Conservation (phyloP, 306 rosid genomes). For the Casuarina equisetifolia region DNA sequence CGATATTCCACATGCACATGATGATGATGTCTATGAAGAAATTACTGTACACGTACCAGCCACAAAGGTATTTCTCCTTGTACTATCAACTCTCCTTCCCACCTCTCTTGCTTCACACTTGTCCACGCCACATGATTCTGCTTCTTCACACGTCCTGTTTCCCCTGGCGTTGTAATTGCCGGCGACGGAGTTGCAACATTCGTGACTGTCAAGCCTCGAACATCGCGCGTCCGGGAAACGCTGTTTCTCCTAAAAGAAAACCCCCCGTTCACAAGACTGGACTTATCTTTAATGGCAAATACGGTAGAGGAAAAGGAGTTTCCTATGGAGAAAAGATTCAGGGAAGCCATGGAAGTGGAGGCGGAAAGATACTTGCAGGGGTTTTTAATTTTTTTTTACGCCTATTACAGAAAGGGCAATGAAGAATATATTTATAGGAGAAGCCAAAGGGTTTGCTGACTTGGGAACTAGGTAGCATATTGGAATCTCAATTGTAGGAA, state of each 20-base stretch:
- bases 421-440: slow-evolving; percentile 33
- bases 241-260: slow-evolving; percentile 24
- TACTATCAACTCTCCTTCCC: slow-evolving; percentile 86
- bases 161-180: slow-evolving; percentile 29
- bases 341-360: slow-evolving; percentile 44
- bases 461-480: slow-evolving; percentile 11
- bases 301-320: slow-evolving; percentile 30
- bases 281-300: slow-evolving; percentile 23
- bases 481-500: slow-evolving; percentile 60
- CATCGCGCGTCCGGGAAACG: slow-evolving; percentile 12
- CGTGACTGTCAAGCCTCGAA: slow-evolving; percentile 34
- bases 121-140: slow-evolving; percentile 42
- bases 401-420: slow-evolving; percentile 23
- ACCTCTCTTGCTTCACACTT: slow-evolving; percentile 51
- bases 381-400: not conserved
- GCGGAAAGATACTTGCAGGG: not conserved
- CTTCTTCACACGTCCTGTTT: slow-evolving; percentile 3
- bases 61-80: slow-evolving; percentile 77
- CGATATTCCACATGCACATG: no score
- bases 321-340: slow-evolving; percentile 25
- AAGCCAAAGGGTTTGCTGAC: slow-evolving; percentile 4
- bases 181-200: slow-evolving; percentile 54
- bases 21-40: no score
- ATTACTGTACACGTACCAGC: slow-evolving; percentile 49
- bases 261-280: not conserved